A percentile compares a stretch with the other conserved stretches of the same genome.
These are phyloP conservation scores for Fusarium sp. DNA, from an alignment of 2,329 filamentous ascomycete species.

Conservation along the genomic window DNA sequence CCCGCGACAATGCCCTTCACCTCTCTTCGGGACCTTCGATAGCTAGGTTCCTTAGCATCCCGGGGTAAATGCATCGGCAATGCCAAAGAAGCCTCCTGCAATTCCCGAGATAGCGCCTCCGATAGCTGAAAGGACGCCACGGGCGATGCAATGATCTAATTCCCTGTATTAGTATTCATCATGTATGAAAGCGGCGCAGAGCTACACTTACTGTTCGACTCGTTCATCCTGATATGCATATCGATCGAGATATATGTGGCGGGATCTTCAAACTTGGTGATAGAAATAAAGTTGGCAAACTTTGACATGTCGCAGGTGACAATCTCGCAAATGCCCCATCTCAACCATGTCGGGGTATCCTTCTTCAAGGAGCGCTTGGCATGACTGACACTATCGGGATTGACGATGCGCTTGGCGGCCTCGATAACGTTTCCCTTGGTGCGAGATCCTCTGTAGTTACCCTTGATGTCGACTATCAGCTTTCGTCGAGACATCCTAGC, in stretches of 20 bases:
- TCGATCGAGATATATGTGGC: neutral
- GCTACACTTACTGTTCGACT: neutral
- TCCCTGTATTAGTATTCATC: neutral
- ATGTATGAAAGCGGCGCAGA: too few relatives aligned
- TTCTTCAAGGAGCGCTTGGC: rapidly evolving
- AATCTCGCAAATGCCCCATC: neutral
- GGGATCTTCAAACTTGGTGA: neutral
- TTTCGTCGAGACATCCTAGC: neutral
- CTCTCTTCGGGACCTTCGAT: too few relatives aligned
- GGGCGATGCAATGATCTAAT: neutral
- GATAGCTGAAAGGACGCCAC: neutral
- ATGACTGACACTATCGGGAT: neutral
- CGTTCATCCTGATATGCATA: neutral
- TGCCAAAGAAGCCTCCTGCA: neutral
- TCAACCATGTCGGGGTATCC: neutral
- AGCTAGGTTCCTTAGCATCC: too few relatives aligned
- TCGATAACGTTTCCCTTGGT: neutral
- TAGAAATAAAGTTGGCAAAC: neutral
- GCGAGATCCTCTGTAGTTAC: neutral
- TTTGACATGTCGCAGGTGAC: neutral
- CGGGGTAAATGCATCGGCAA: too few relatives aligned
- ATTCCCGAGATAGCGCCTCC: neutral
- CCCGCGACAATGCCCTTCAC: too few relatives aligned
- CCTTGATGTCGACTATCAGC: neutral
- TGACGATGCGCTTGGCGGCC: neutral